phyloP scores from a whole-genome alignment of 345 rosid genomes.

The Bretschneidera sinensis region DNA sequence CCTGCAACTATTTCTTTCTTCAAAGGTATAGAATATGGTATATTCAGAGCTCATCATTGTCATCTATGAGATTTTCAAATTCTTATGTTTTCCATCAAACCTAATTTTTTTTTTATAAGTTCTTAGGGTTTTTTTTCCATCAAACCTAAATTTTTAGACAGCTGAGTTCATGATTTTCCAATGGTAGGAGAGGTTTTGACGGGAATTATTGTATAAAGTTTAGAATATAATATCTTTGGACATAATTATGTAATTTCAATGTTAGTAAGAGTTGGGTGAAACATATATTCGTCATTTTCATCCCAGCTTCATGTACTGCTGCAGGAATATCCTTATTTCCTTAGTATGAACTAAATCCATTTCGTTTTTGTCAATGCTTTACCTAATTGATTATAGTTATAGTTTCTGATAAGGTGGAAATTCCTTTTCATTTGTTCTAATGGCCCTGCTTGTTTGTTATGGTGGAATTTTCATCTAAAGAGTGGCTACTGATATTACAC shows the following conservation, averaged over 20 bases:
- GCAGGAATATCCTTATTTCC: background rate
- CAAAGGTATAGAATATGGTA: constrained; percentile 50
- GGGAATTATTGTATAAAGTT: background rate
- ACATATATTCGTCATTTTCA: background rate
- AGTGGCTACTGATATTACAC: background rate
- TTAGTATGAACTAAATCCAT: background rate
- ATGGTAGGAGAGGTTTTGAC: background rate
- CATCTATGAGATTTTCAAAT: background rate
- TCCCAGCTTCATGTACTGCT: background rate
- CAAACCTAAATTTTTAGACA: background rate
- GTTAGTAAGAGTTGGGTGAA: background rate
- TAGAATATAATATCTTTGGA: background rate
- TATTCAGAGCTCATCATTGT: background rate
- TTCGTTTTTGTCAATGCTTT: background rate
- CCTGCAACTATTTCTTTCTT: constrained; percentile 77
- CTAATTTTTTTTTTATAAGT: background rate
- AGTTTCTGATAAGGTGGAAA: constrained; percentile 1
- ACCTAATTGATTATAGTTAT: background rate
- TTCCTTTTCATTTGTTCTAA: background rate
- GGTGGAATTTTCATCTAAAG: background rate
- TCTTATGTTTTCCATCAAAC: constrained; percentile 1
- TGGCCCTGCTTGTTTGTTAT: constrained; percentile 2
- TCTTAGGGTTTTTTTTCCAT: no score
- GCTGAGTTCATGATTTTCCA: background rate
- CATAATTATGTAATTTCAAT: background rate